Evolutionary conservation across 179 eudicot genomes (phyloP), one percentile per base, ranked within the genome.

Genomic region (Spergularia azorica): DNA sequence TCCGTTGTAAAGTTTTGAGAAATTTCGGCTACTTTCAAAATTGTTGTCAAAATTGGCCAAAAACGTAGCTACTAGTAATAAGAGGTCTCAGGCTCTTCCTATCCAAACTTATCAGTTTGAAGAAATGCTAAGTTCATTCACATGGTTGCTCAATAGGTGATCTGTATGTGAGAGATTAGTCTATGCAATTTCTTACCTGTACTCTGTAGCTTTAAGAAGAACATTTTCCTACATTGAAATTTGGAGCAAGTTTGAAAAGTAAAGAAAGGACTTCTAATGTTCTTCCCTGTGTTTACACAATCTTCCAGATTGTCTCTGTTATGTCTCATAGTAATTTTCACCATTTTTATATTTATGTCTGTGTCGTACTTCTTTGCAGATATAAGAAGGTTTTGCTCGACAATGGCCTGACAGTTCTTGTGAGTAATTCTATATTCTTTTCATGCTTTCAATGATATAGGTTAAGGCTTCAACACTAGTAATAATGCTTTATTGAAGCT

Each of bases 301-400:
- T 26, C 72, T 72, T 76, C 26, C 18, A 15, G n/a, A 36, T 55
- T 18, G n/a, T 70, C 21, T 36, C 72, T 69, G 36, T 70, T 63
- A 39, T 9, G 20, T 12, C 11, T 15, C 4, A 6, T 17, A 48
- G 59, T 51, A 26, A 74, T 17, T 21, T 15, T 58, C 60, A 11
- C 71, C 32, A 5, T 20, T 6, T 59, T 52, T 14, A 3, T 63
- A 8, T 13, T 79, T 70, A 55, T 54, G 64, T 67, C 59, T 60
- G 43, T 39, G 15, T 7, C 32, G 67, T 72, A 13, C 57, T 83
- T 70, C 55, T 72, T 50, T 71, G 54, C 92, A 93, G 99, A 86
- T 88, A 88, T 63, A 95, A 95, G 84, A 91, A 88, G 85, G 99
- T 90, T 76, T 63, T 89, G 82, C 89, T 95, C 82, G 96, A 95